Base-by-base conservation (phyloP, 2,329 filamentous ascomycete species). In the Phialophora macrospora region DNA sequence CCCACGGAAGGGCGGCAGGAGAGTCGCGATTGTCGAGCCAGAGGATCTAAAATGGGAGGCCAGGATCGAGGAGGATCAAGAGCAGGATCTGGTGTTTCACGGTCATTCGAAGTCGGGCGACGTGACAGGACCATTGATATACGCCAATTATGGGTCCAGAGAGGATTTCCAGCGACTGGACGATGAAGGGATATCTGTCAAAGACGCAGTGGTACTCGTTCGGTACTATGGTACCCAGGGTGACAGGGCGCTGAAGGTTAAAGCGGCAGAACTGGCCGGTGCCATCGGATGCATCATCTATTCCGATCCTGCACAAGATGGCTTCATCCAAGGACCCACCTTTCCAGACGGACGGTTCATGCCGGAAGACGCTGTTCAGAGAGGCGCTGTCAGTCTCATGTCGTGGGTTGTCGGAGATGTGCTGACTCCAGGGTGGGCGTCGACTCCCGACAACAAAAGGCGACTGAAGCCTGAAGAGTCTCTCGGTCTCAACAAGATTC, bases 201-300 rank as follows among this genome's bases (percentile, higher is more conserved):
- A 89, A 59, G 93, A 92, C 12, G 88, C 92, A 3, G 92, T 99
- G 74, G 93, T 89, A 1, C 80, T 99, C 38, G 91, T 98, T 22
- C 85, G 91, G 64, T 90, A 95, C 75, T 88, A 90, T 71, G 92
- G 92, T 38, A 86, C 87, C 0, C 87, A 94, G 74, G 81, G 80
- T 1, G 90, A 96, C 74, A 82, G 85, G 5, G 90, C 87, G 1
- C 79, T 96, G 72, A 97, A 98, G 77, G 86, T 99, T 73, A 96
- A 94, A 79, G 91, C 91, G 9, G 95, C 95, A 0, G 91, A 97
- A 77, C 77, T 92, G 72, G 91, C 90, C 14, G 95, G 95, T 1
- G 95, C 93, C 69, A 87, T 84, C 1, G 95, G 94, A 14, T 96
- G 92, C 73, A 86, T 99, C 63, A 91, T 97, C 64, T 99, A 97